Conservation (phyloP, 2,329 filamentous ascomycete genomes). For the Aspergillaceae sp. region DNA sequence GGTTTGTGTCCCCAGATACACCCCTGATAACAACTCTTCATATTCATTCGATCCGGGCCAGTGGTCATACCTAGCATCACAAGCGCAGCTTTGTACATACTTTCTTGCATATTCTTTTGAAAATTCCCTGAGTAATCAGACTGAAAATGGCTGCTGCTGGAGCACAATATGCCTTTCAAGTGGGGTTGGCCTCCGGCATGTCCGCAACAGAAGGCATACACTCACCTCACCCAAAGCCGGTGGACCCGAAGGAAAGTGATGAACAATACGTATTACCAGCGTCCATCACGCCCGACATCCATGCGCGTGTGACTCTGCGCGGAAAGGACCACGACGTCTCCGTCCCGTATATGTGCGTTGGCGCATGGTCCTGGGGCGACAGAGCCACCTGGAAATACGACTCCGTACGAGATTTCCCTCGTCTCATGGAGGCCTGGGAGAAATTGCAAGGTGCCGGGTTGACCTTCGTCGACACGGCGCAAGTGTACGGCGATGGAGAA, state of each 20-base stretch:
- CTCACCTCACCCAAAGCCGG: conserved; percentile 11
- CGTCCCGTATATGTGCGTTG: conserved; percentile 20
- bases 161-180: conserved; percentile 17
- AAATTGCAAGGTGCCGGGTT: conserved; percentile 28
- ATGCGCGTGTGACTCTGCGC: conserved; percentile 14
- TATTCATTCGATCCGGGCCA: background rate
- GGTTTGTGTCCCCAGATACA: background rate
- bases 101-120: background rate
- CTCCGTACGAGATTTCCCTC: conserved; percentile 23
- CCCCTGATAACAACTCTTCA: background rate
- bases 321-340: conserved; percentile 16
- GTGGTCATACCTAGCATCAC: no score
- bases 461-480: conserved; percentile 39
- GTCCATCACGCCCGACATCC: conserved; percentile 10
- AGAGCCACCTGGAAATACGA: conserved; percentile 26
- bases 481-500: conserved; percentile 36
- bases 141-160: conserved; percentile 9
- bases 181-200: conserved; percentile 14
- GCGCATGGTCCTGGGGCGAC: conserved; percentile 24
- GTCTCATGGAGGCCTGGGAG: conserved; percentile 32
- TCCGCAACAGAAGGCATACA: conserved; percentile 16
- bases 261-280: conserved; percentile 15
- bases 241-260: conserved; percentile 13
- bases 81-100: background rate
- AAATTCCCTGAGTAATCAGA: no score